Evolutionary conservation across 495 filamentous ascomycete species (phyloP), one percentile per base, ranked within the genome.

Genomic region (Umbilicaria muhlenbergii): DNA sequence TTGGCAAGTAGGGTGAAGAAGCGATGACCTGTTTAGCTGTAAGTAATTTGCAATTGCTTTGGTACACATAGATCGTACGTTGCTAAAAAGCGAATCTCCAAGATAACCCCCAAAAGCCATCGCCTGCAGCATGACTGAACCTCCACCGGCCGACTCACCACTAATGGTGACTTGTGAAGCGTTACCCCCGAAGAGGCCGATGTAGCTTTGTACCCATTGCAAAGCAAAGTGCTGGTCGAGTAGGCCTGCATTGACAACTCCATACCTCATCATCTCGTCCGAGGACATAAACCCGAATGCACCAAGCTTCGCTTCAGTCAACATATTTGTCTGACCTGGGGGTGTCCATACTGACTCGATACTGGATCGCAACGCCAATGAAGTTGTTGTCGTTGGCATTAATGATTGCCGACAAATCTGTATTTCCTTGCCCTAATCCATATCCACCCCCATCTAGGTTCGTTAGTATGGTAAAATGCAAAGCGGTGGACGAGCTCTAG

Each of bases 221-320:
- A 71, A 48, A 10, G 57, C 69, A 42, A 64, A 68, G n/a, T 61
- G 58, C 39, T 73, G 69, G 44, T 71, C 69, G 5, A 66, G 58
- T 3, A 71, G 42, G 24, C 70, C 72, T 0, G 67, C 52, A 42
- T 72, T 75, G 15, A 70, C 54, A 46, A 72, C 75, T 11, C 68
- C 67, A 1, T 66, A 66, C 3, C 67, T 54, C 18, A 62, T 63
- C 37, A 78, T 65, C 37, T 68, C 62, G 41, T 60, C 62, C 0
- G 74, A 72, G 1, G 74, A 67, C 0, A 78, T 57, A 35, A 77
- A 71, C 1, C 73, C 74, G 39, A 78, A 77, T 15, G 73, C 71
- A 37, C 76, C 77, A 11, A 73, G 58, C 36, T 74, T 63, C 74
- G 73, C 48, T 71, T 73, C 21, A 64, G 62, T 48, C 71, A 75